phyloP scores from a whole-genome alignment of 2,329 filamentous ascomycete genomes.

The Incumbomyces lentus region DNA sequence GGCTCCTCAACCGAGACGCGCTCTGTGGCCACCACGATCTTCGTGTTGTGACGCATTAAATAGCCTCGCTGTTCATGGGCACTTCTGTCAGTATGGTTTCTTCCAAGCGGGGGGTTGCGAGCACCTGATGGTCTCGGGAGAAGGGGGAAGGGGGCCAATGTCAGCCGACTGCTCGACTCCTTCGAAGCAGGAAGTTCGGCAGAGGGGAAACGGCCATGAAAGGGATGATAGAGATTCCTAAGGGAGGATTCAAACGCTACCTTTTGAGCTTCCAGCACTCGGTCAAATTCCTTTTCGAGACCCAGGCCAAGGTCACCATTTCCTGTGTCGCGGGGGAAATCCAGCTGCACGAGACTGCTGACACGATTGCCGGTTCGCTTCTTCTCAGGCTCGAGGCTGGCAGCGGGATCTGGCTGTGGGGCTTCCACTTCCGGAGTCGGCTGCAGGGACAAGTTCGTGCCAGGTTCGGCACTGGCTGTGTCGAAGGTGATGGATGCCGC shows the following conservation, averaged over 20 bases:
- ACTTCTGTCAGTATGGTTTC: constrained; percentile 52
- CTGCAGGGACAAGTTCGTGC: constrained; percentile 44
- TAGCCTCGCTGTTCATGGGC: constrained; percentile 79
- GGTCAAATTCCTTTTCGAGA: constrained; percentile 84
- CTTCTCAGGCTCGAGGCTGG: constrained; percentile 25
- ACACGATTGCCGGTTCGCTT: constrained; percentile 35
- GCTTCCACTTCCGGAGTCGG: constrained; percentile 57
- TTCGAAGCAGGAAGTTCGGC: constrained; percentile 14
- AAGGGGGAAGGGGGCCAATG: constrained; percentile 13
- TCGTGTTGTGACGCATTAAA: constrained; percentile 96
- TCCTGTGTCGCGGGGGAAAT: constrained; percentile 62
- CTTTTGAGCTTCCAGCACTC: constrained; percentile 95
- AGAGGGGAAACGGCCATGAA: constrained; percentile 20
- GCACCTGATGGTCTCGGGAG: constrained; percentile 15
- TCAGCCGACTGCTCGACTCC: constrained; percentile 10
- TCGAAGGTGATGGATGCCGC: background rate
- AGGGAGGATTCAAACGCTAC: constrained; percentile 51
- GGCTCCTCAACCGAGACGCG: constrained; percentile 53
- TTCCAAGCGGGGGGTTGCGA: constrained; percentile 10
- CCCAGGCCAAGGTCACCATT: constrained; percentile 67
- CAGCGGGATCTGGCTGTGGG: background rate
- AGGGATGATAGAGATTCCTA: constrained; percentile 26
- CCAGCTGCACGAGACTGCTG: constrained; percentile 68
- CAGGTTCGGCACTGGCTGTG: background rate
- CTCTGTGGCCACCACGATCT: constrained; percentile 83